Evolutionary conservation across 306 rosid species (phyloP), one percentile per base, ranked within the genome.

Genomic region (Hippophae rhamnoides): DNA sequence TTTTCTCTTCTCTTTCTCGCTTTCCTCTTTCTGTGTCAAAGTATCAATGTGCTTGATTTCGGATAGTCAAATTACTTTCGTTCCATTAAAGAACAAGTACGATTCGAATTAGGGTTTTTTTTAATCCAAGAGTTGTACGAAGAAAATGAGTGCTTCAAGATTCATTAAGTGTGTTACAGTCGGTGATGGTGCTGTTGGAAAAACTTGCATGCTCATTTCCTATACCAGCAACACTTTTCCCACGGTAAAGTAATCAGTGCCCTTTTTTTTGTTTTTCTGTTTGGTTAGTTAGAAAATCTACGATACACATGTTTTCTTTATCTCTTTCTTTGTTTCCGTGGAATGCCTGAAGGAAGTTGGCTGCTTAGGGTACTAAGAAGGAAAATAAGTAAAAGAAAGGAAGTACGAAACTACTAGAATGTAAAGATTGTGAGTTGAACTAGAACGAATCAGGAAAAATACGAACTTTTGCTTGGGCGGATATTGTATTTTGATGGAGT

Each of bases 161-260:
- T 90, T 87, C 73, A 87, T 90, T 7, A 90, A 90, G 86, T 90
- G 97, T 49, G 97, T 90, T 50, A 90, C 97, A 0, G 97, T 90
- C 0, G 97, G 97, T 42, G 97, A 90, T 46, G 95, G 97, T 42
- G 97, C 97, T 3, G 95, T 90, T 41, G 97, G 97, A 68, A 87
- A 90, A 74, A 90, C 97, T 67, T 90, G 97, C 77, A 84, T 90
- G 97, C 97, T 87, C 61, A 90, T 90, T 72, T 90, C 97, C 61
- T 86, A 90, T 73, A 90, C 97, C 74, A 90, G 94, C 86, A 90
- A 87, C 78, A 90, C 97, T 74, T 87, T 90, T 79, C 97, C 96
- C 23, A 87, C 96, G 76, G 97, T 87, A 72, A 59, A 43, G 3
- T 6, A 5, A 3, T 53, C 46, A 46, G 7, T 58, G 50, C 41